Percentiles rank a stretch among this genome's conserved stretches.
Evolutionary conservation across 352 stramenopile species (phyloP).

Genomic region (Globisporangium cylindrosporum): DNA sequence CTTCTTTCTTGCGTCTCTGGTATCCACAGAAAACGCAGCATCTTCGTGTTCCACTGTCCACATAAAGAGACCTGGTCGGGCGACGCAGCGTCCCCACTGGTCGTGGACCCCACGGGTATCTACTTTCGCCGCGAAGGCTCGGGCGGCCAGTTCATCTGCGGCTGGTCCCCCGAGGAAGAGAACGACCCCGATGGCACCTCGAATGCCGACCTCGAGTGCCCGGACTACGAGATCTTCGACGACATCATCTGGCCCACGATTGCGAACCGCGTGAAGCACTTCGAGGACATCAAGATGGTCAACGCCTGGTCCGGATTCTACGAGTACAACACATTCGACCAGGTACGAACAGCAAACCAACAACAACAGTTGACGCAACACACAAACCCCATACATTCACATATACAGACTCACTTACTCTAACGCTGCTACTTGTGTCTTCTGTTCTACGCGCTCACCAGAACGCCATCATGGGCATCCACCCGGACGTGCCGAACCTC

Average conservation of each 20-base stretch:
- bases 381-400: neutral
- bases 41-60: conserved; percentile 79
- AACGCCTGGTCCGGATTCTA: conserved; percentile 82
- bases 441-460: conserved; percentile 14
- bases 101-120: conserved; percentile 72
- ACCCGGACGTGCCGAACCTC: conserved; percentile 79
- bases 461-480: conserved; percentile 81
- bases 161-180: conserved; percentile 52
- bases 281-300: conserved; percentile 80
- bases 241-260: conserved; percentile 83
- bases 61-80: conserved; percentile 76
- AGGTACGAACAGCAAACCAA: conserved; percentile 26
- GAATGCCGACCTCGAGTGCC: conserved; percentile 62
- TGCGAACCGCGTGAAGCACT: conserved; percentile 64
- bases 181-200: conserved; percentile 63
- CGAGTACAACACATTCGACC: conserved; percentile 87
- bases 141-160: conserved; percentile 69
- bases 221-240: conserved; percentile 72
- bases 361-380: neutral
- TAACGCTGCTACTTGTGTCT: neutral
- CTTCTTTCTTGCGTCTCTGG: neutral
- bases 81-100: conserved; percentile 54
- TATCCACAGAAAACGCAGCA: conserved; percentile 43
- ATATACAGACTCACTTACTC: neutral
- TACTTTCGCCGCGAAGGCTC: conserved; percentile 80